Evolutionary conservation across 2,329 filamentous ascomycete genomes (phyloP).

Genomic region (Aspergillus fijiensis): DNA sequence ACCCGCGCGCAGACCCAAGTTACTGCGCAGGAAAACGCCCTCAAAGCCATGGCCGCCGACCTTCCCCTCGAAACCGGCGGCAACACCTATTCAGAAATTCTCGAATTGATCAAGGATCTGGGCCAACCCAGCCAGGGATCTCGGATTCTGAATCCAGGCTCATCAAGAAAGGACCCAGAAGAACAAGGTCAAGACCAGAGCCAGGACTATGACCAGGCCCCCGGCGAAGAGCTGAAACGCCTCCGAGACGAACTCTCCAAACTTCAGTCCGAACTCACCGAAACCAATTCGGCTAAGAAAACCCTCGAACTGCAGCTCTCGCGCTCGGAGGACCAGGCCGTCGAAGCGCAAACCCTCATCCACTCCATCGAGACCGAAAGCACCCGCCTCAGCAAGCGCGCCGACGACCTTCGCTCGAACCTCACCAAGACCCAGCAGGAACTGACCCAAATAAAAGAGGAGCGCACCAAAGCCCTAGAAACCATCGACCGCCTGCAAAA

Average conservation of each 20-base stretch:
- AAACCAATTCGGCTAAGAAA: conserved; percentile 28
- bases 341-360: conserved; percentile 38
- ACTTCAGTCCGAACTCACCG: conserved; percentile 32
- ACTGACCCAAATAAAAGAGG: conserved; percentile 30
- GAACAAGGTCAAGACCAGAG: conserved; percentile 12
- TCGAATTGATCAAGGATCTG: conserved; percentile 39
- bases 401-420: conserved; percentile 35
- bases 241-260: conserved; percentile 31
- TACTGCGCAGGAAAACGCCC: conserved; percentile 37
- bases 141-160: conserved; percentile 12
- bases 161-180: background rate
- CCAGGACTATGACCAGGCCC: conserved; percentile 8
- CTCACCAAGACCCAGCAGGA: conserved; percentile 34
- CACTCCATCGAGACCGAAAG: conserved; percentile 43
- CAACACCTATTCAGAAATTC: conserved; percentile 41
- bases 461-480: conserved; percentile 33
- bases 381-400: conserved; percentile 33
- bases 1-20: conserved; percentile 36
- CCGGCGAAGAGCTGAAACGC: conserved; percentile 20
- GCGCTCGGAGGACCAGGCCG: conserved; percentile 36
- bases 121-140: conserved; percentile 23
- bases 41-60: conserved; percentile 39
- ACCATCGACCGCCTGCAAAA: conserved; percentile 33
- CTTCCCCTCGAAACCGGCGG: conserved; percentile 32
- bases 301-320: conserved; percentile 36